A percentile compares a stretch with the other conserved stretches of the same genome.
These are phyloP conservation scores for Erysiphe pulchra DNA, from an alignment of 2,329 filamentous ascomycete species.

Conservation along the genomic window DNA sequence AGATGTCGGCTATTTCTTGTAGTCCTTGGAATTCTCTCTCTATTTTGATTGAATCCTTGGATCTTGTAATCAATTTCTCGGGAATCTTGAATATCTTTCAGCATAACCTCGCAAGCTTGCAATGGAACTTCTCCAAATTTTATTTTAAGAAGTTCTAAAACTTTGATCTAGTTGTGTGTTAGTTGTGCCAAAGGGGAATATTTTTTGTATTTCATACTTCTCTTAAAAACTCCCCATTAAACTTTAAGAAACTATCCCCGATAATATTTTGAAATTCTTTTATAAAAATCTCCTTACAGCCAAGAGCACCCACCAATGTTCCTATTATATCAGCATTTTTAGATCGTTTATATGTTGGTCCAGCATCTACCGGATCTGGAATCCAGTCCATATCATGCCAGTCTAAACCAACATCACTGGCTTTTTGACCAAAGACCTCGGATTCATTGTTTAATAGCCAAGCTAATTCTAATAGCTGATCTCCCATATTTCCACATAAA, in stretches of 20 bases:
- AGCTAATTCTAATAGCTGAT: constrained; percentile 39
- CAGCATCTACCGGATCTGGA: constrained; percentile 79
- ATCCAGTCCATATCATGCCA: constrained; percentile 89
- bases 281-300: constrained; percentile 76
- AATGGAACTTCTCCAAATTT: constrained; percentile 67
- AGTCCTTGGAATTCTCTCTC: constrained; percentile 9
- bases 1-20: constrained; percentile 11
- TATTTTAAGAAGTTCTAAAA: constrained; percentile 67
- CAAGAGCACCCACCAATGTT: constrained; percentile 67
- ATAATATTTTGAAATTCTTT: constrained; percentile 79
- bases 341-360: constrained; percentile 71
- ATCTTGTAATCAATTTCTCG: constrained; percentile 39
- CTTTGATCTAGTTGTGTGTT: constrained; percentile 27
- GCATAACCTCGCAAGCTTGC: constrained; percentile 92
- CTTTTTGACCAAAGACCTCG: constrained; percentile 24
- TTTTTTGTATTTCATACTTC: constrained; percentile 19
- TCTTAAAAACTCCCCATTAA: constrained; percentile 45
- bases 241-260: constrained; percentile 51
- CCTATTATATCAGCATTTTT: constrained; percentile 81
- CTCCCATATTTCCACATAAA: constrained; percentile 14
- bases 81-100: constrained; percentile 76
- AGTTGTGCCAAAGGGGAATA: not conserved
- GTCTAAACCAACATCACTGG: constrained; percentile 47
- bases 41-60: constrained; percentile 15
- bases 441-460: constrained; percentile 23